Percentiles rank a stretch among this genome's conserved stretches.
Evolutionary conservation across 768 basidiomycete species (phyloP).

Genomic region (Tubosaeta brunneosetosa): DNA sequence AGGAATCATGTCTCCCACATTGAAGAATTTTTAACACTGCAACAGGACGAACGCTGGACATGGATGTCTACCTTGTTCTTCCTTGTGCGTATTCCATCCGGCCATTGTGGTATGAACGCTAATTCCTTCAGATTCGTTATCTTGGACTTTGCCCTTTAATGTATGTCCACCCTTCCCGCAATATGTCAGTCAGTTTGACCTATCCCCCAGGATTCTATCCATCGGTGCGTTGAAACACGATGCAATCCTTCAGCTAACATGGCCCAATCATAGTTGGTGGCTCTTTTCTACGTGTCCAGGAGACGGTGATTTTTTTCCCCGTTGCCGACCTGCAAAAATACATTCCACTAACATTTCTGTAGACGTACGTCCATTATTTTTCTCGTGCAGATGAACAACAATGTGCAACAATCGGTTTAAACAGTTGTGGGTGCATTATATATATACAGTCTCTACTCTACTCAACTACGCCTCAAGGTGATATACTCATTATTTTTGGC

Average conservation of each 20-base stretch:
- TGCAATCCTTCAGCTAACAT: neutral
- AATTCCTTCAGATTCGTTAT: neutral
- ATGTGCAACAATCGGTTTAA: neutral
- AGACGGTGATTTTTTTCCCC: no score
- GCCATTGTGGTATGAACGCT: no score
- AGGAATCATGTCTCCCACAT: neutral
- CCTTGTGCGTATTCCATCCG: neutral
- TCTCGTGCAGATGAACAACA: neutral
- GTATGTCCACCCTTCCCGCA: no score
- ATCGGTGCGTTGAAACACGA: neutral
- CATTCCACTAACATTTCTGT: neutral
- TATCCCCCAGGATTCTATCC: neutral
- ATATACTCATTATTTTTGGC: neutral
- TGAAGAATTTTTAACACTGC: neutral
- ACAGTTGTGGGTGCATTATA: neutral
- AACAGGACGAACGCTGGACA: neutral
- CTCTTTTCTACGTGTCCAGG: no score
- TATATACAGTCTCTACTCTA: neutral
- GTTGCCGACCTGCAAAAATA: no score
- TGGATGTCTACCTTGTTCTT: neutral
- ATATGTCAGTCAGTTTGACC: neutral
- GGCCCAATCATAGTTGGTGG: no score
- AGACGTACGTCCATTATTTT: neutral
- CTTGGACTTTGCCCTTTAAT: neutral
- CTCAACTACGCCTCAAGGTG: neutral